phyloP scores from a whole-genome alignment of 163 green algal species.

The Scenedesmus sp. region DNA sequence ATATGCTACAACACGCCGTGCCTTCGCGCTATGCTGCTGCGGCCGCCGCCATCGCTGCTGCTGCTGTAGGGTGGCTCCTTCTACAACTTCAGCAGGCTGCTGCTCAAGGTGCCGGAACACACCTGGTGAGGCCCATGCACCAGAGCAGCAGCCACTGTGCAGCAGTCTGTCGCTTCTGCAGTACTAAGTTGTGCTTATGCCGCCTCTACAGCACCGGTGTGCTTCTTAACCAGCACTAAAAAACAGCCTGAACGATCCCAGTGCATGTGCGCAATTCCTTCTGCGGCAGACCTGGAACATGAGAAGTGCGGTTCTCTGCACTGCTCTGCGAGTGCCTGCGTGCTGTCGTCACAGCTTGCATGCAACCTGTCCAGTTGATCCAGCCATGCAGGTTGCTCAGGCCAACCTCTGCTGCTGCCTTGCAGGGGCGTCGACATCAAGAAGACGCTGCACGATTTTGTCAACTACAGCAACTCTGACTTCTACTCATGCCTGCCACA shows the following conservation, averaged over 20 bases:
- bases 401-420: neutral
- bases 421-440: slow-evolving; percentile 66
- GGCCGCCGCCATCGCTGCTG: slow-evolving; percentile 8
- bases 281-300: too few relatives aligned
- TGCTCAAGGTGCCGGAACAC: slow-evolving; percentile 76
- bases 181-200: too few relatives aligned
- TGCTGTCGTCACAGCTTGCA: too few relatives aligned
- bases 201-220: too few relatives aligned
- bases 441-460: slow-evolving; percentile 62
- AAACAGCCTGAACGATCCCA: too few relatives aligned
- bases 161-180: neutral
- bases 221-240: too few relatives aligned
- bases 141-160: neutral
- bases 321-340: too few relatives aligned
- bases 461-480: slow-evolving; percentile 68
- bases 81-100: slow-evolving; percentile 66
- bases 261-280: too few relatives aligned
- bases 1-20: neutral
- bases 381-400: too few relatives aligned
- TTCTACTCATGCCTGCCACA: slow-evolving; percentile 49
- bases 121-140: slow-evolving; percentile 60
- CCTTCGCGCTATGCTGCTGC: slow-evolving; percentile 11
- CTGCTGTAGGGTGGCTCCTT: slow-evolving; percentile 57
- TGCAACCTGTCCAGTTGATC: too few relatives aligned
- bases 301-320: too few relatives aligned